Evolutionary conservation across 306 rosid genomes (phyloP).

Genomic region (Fragaria iinumae): DNA sequence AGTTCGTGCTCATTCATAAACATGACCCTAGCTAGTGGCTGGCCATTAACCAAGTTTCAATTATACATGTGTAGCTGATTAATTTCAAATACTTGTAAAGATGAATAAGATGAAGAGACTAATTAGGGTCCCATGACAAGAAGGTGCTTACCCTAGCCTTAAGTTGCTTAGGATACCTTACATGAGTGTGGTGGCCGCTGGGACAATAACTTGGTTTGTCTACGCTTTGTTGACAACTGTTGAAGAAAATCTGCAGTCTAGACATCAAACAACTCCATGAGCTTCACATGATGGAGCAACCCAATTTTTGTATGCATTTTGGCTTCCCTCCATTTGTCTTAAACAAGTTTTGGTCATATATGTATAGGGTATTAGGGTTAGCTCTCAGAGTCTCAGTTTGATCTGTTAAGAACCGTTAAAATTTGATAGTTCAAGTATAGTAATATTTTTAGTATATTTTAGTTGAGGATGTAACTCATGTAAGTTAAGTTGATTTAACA

Average conservation of each 20-base stretch:
- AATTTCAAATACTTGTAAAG: background rate
- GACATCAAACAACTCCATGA: conserved; percentile 30
- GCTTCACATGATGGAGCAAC: background rate
- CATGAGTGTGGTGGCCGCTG: background rate
- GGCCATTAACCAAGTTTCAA: background rate
- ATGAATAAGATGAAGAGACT: background rate
- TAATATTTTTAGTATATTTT: too few species aligned
- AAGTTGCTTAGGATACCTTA: conserved; percentile 6
- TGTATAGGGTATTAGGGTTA: too few species aligned
- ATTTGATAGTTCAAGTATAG: too few species aligned
- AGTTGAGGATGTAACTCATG: too few species aligned
- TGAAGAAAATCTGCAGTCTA: conserved; percentile 8
- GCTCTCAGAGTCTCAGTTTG: too few species aligned
- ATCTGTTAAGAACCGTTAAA: too few species aligned
- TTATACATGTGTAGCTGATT: background rate
- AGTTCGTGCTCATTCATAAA: too few species aligned
- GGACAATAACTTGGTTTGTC: conserved; percentile 12
- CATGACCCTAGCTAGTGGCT: background rate
- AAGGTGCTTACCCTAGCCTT: background rate
- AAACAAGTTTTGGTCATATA: background rate
- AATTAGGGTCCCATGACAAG: background rate
- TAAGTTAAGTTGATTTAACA: too few species aligned
- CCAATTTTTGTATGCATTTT: conserved; percentile 10
- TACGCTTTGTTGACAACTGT: conserved; percentile 11
- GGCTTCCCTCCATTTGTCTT: background rate